Percentiles rank a stretch among this genome's conserved stretches.
Evolutionary conservation across 2,329 filamentous ascomycete genomes (phyloP).

Genomic region (Arthrobotrys entomopaga): DNA sequence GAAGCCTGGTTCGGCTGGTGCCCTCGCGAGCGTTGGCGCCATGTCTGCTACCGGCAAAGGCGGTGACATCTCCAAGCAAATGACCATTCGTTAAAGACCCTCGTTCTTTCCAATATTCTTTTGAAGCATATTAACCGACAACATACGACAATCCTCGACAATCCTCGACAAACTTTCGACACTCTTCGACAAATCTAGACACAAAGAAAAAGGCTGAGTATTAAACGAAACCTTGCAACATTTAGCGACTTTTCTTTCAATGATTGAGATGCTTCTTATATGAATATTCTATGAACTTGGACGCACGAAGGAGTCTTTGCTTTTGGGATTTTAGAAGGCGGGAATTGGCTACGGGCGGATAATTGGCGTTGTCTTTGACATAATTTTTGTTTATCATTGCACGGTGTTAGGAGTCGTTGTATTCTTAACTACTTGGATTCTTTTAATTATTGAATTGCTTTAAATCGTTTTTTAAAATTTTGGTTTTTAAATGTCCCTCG

Average conservation of each 20-base stretch:
- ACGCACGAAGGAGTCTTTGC: constrained; percentile 28
- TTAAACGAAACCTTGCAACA: constrained; percentile 42
- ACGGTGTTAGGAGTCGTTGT: constrained; percentile 48
- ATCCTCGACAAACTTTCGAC: constrained; percentile 36
- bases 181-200: constrained; percentile 24
- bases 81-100: constrained; percentile 81
- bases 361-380: no score
- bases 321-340: constrained; percentile 21
- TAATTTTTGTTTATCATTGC: no score
- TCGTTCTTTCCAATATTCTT: constrained; percentile 25
- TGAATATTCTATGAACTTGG: constrained; percentile 36
- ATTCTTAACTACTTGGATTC: constrained; percentile 27
- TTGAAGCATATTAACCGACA: constrained; percentile 37
- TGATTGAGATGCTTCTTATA: constrained; percentile 48
- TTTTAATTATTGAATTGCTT: neutral
- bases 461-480: constrained; percentile 8
- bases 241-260: constrained; percentile 48
- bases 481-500: neutral
- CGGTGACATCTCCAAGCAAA: constrained; percentile 86
- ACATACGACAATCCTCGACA: constrained; percentile 10
- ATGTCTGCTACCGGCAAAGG: constrained; percentile 70
- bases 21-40: constrained; percentile 59
- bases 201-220: constrained; percentile 51
- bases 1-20: constrained; percentile 80
- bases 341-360: constrained; percentile 19